Evolutionary conservation across 192 early-diverging fungal species (phyloP).

Genomic region (Glomus cerebriforme): DNA sequence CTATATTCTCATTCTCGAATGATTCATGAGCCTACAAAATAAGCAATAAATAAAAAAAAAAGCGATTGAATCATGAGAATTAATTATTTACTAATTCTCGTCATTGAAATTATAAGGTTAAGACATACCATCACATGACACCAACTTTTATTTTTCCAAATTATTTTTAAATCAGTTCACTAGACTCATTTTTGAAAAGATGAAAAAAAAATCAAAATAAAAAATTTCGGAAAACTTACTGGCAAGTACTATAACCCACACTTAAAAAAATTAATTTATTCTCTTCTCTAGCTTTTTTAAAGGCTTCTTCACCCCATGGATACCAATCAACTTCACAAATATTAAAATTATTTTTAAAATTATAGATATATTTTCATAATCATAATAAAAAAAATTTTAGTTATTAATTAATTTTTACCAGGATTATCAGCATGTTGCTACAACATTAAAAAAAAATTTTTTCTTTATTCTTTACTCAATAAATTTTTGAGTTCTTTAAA

Average conservation of each 20-base stretch:
- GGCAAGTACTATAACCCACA: slow-evolving; percentile 69
- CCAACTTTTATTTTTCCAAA: slow-evolving; percentile 39
- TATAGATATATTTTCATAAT: neutral
- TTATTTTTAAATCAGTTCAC: neutral
- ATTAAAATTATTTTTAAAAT: neutral
- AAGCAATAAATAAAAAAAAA: neutral
- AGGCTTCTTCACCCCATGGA: slow-evolving; percentile 67
- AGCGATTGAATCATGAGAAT: neutral
- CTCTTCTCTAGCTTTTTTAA: slow-evolving; percentile 51
- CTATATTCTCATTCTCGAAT: slow-evolving; percentile 59
- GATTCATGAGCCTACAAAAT: slow-evolving; percentile 55
- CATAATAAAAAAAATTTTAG: neutral
- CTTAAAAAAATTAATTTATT: slow-evolving; percentile 66
- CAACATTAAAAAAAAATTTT: neutral
- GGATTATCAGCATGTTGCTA: slow-evolving; percentile 35
- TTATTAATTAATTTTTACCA: neutral
- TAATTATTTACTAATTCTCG: neutral
- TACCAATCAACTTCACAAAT: slow-evolving; percentile 58
- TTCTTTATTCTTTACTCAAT: neutral
- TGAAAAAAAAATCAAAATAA: neutral
- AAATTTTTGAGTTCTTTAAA: neutral
- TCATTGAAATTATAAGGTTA: neutral
- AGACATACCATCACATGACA: slow-evolving; percentile 64
- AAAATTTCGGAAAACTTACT: slow-evolving; percentile 39
- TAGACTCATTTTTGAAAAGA: slow-evolving; percentile 7